Conservation (phyloP, 106 monocot genomes). For the Dactylorhiza incarnata region DNA sequence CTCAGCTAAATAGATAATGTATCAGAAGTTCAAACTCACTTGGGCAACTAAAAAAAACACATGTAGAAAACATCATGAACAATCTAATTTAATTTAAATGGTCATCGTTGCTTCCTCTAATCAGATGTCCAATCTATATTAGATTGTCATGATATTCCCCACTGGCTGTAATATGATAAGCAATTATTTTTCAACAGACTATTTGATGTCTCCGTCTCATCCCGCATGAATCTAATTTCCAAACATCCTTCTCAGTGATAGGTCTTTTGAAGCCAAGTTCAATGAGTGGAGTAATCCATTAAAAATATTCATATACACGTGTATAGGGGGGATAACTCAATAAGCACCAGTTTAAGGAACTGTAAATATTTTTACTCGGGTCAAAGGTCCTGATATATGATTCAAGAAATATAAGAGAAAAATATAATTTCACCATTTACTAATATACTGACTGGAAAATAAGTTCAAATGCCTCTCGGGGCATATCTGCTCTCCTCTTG, state of each 20-base stretch:
- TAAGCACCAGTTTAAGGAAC: not conserved
- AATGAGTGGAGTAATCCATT: slow-evolving; percentile 96
- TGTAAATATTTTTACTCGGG: not conserved
- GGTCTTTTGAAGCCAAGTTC: slow-evolving; percentile 76
- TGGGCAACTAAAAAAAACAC: too few relatives aligned
- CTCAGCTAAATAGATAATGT: too few relatives aligned
- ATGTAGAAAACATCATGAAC: too few relatives aligned
- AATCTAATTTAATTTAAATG: too few relatives aligned
- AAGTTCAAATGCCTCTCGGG: slow-evolving; percentile 79
- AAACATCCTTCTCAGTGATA: slow-evolving; percentile 95
- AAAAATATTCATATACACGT: slow-evolving; percentile 36
- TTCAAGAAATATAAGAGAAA: slow-evolving; percentile 12
- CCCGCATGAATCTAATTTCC: slow-evolving; percentile 98
- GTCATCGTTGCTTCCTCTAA: too few relatives aligned
- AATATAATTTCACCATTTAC: not conserved
- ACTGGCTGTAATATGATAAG: not conserved
- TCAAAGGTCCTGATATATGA: not conserved
- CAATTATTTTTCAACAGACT: slow-evolving; percentile 3
- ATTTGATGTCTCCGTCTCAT: slow-evolving; percentile 55
- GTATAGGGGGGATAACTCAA: not conserved
- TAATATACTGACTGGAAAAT: slow-evolving; percentile 64
- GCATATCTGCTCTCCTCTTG: slow-evolving; percentile 70
- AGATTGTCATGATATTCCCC: not conserved
- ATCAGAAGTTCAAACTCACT: too few relatives aligned
- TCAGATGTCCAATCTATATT: too few relatives aligned